Evolutionary conservation across 2,329 filamentous ascomycete genomes (phyloP), one percentile per base, ranked within the genome.

Genomic region (Aspergillus amoenus): DNA sequence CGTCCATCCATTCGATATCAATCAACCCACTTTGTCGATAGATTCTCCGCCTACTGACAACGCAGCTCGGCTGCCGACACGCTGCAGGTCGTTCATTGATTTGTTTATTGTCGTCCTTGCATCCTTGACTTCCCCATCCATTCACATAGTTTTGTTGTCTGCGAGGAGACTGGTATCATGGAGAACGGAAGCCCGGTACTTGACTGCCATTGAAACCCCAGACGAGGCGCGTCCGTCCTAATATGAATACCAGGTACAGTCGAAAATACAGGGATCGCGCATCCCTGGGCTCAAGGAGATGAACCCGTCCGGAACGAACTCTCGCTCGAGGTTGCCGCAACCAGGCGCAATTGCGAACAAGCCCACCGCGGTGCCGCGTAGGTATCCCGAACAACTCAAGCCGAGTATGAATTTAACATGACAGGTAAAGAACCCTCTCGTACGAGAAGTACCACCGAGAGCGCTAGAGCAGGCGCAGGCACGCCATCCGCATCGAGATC

Each of bases 281-380:
- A 68, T 73, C 27, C 73, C 72, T 11, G 68, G 71, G 13, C 75
- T 85, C 41, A 70, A 68, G 57, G 83, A 85, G 65, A 74, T 84
- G 70, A 80, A 76, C 30, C 73, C 78, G 4, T 76, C 81, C 12
- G 77, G 76, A 41, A 79, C 79, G 62, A 88, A 88, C 63, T 81
- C 83, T 40, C 70, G 70, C 52, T 74, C 73, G 2, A 71, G 66
- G 59, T 76, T 83, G 70, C 72, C 73, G 49, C 77, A 79, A 11
- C 74, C 76, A 21, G 70, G 74, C 17, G 70, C 73, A 15, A 72
- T 71, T 30, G 73, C 72, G 63, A 83, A 82, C 69, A 79, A 80
- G 52, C 76, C 76, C 40, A 78, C 78, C 58, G 71, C 80, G 81
- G 75, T 70, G 70, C 68, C 66, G 48, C 67, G 68, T 71, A 68